These are phyloP conservation scores for Trichosanthes cucumerina DNA, from an alignment of 306 rosid genomes.

Conservation along the genomic window DNA sequence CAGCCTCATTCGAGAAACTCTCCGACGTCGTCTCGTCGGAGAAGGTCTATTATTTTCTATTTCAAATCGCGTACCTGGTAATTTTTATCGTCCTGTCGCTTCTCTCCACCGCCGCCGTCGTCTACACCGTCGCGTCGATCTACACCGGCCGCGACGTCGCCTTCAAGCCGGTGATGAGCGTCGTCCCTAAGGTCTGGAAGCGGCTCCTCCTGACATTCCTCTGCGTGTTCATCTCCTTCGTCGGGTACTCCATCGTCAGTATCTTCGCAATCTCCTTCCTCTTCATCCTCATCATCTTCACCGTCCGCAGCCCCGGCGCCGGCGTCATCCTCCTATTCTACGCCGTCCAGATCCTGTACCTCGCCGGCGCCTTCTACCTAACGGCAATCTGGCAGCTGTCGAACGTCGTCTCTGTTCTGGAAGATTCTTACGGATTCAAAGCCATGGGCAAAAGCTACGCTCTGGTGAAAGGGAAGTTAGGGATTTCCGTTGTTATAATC, in stretches of 20 bases:
- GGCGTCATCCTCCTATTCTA: neutral
- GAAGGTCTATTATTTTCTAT: constrained; percentile 12
- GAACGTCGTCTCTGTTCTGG: constrained; percentile 54
- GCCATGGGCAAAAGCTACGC: constrained; percentile 65
- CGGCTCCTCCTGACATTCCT: neutral
- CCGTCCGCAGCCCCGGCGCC: neutral
- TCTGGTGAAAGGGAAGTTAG: constrained; percentile 48
- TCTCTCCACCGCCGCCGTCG: constrained; percentile 29
- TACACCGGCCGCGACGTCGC: constrained; percentile 18
- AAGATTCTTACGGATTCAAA: constrained; percentile 43
- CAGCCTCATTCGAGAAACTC: neutral
- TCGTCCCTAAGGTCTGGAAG: constrained; percentile 5
- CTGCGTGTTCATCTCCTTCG: constrained; percentile 1
- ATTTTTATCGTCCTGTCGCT: constrained; percentile 21
- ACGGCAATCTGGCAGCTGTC: constrained; percentile 62
- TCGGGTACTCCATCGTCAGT: constrained; percentile 20
- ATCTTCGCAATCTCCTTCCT: constrained; percentile 44
- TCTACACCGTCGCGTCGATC: constrained; percentile 26
- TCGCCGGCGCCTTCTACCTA: constrained; percentile 42
- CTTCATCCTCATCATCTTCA: constrained; percentile 24
- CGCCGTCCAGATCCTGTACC: constrained; percentile 6
- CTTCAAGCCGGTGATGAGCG: constrained; percentile 7
- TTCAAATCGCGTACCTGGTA: constrained; percentile 20
- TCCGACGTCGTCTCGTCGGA: constrained; percentile 14
- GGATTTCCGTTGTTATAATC: constrained; percentile 17